A percentile compares a stretch with the other conserved stretches of the same genome.
phyloP scores from a whole-genome alignment of 306 rosid genomes.

The Prunus dulcis region DNA sequence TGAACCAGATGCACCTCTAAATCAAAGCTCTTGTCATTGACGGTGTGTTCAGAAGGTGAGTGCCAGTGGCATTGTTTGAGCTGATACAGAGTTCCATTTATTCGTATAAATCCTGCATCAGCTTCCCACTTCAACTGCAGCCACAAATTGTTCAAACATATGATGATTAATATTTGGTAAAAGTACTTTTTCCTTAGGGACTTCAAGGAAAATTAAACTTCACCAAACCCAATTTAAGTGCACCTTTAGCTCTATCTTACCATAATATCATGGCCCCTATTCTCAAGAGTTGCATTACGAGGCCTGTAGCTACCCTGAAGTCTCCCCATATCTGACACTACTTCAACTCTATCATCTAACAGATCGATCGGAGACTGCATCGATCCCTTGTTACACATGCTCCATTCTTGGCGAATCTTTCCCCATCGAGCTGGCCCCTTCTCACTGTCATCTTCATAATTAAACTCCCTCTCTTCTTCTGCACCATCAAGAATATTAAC shows the following conservation, averaged over 20 bases:
- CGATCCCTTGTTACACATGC: constrained; percentile 42
- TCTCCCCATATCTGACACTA: constrained; percentile 30
- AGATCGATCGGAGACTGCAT: constrained; percentile 83
- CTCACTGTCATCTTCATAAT: constrained; percentile 30
- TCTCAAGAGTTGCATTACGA: constrained; percentile 56
- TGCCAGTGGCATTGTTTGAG: constrained; percentile 82
- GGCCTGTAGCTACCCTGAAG: constrained; percentile 41
- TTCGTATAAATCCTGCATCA: constrained; percentile 41
- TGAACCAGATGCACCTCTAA: constrained; percentile 72
- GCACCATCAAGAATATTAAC: background rate
- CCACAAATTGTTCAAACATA: background rate
- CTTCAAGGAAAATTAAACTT: background rate
- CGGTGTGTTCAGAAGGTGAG: constrained; percentile 70
- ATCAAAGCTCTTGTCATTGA: constrained; percentile 51
- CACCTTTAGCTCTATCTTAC: constrained; percentile 25
- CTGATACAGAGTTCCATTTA: constrained; percentile 45
- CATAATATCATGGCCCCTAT: constrained; percentile 73
- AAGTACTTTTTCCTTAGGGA: background rate
- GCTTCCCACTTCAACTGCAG: constrained; percentile 46
- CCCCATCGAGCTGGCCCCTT: constrained; percentile 75
- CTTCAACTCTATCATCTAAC: constrained; percentile 37
- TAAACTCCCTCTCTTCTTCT: constrained; percentile 63
- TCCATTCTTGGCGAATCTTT: constrained; percentile 53
- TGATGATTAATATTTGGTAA: background rate
- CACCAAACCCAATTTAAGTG: background rate